Base-by-base conservation (phyloP, 1,284 basidiomycete species). In the Paramarasmius palmivorus region DNA sequence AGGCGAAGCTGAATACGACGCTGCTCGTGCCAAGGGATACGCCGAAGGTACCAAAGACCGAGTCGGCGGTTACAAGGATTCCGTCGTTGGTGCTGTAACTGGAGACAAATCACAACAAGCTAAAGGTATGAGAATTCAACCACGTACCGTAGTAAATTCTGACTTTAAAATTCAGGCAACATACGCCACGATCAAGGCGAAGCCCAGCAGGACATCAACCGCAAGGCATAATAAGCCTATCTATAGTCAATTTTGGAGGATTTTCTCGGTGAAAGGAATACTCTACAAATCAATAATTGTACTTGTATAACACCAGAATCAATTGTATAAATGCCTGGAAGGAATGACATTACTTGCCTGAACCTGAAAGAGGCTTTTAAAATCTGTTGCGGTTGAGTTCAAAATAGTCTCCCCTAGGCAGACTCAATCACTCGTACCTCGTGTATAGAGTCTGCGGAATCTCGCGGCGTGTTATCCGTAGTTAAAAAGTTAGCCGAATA, bases 91-190 rank as follows among this genome's bases (percentile, higher is more conserved):
- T 37, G 79, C 85, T 7, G 56, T 86, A 36, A 78, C 74, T 17
- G 84, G 83, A 35, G 84, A 88, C 68, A 78, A 81, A 65, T 50
- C 73, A 35, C 78, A 86, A 67, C 76, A 88, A 66, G 59, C 65
- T 19, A 37, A 70, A 15, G 85, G 84, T 75, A 25, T n/a, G 17
- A 35, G 20, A 50, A 23, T 42, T 23, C 38, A 19, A n/a, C n/a
- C n/a, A n/a, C n/a, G n/a, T n/a, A n/a, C n/a, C n/a, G n/a, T n/a
- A n/a, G n/a, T n/a, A n/a, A n/a, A n/a, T n/a, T n/a, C n/a, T n/a
- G n/a, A n/a, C n/a, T n/a, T n/a, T 22, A 12, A 23, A 12, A 9
- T 25, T 7, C 17, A 49, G 46, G 52, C 26, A 49, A 53, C 20
- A 23, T 53, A 7, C 51, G 42, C 10, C 19, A 53, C 32, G 51